phyloP scores from a whole-genome alignment of 169 alveolate species.

The Besnoitia besnoiti region DNA sequence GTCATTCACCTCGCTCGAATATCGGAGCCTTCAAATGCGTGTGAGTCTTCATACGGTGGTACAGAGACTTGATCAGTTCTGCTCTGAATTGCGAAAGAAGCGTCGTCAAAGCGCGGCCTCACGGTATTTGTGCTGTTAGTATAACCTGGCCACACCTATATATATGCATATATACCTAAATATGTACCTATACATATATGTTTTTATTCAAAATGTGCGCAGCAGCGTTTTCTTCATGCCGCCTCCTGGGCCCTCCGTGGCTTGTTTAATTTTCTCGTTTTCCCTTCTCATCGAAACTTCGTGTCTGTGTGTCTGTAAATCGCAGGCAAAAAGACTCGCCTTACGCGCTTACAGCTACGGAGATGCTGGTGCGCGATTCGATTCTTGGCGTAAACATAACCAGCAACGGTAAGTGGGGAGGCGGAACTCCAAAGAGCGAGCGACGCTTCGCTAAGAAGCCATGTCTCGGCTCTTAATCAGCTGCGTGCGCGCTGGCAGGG shows the following conservation, averaged over 20 bases:
- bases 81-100: too few species aligned
- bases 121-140: too few species aligned
- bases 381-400: constrained; percentile 30
- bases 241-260: background rate
- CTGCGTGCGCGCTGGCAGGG: background rate
- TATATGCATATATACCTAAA: background rate
- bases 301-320: background rate
- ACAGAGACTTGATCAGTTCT: too few species aligned
- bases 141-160: too few species aligned
- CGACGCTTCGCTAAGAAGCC: too few species aligned
- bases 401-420: background rate
- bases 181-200: background rate
- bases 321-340: constrained; percentile 32
- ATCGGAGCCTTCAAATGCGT: too few species aligned
- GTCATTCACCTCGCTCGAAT: too few species aligned
- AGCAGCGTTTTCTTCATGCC: background rate
- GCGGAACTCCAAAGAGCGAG: too few species aligned
- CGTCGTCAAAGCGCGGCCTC: too few species aligned
- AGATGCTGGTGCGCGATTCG: constrained; percentile 50
- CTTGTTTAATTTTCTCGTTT: background rate
- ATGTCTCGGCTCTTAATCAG: too few species aligned
- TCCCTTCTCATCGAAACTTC: too few species aligned
- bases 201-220: background rate
- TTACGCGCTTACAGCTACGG: constrained; percentile 15
- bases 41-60: too few species aligned